Conservation (phyloP, 768 basidiomycete genomes). For the Lentinus brumalis region DNA sequence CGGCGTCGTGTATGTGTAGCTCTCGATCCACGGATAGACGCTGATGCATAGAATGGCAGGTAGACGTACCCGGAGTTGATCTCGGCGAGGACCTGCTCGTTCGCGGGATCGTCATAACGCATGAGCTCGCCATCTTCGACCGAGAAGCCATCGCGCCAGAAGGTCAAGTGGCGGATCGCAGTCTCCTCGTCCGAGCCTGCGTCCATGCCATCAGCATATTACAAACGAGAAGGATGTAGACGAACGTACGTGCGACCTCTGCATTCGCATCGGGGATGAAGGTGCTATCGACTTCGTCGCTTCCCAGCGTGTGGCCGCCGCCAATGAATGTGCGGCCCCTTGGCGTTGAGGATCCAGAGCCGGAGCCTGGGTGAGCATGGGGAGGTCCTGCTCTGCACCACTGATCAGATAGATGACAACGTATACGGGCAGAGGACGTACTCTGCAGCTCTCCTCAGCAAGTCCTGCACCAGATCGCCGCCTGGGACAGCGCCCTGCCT, state of each 20-base stretch:
- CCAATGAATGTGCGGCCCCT: constrained; percentile 56
- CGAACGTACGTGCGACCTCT: constrained; percentile 23
- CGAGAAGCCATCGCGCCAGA: constrained; percentile 94
- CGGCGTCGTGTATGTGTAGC: too few species aligned
- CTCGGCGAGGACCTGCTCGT: constrained; percentile 67
- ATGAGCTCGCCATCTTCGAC: constrained; percentile 87
- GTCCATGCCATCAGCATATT: background rate
- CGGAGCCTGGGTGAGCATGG: constrained; percentile 23
- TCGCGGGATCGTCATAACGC: constrained; percentile 78
- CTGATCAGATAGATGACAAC: too few species aligned
- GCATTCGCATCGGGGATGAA: constrained; percentile 75
- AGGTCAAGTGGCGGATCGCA: constrained; percentile 74
- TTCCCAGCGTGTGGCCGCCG: constrained; percentile 82
- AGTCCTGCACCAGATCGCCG: constrained; percentile 63
- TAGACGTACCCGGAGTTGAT: constrained; percentile 73
- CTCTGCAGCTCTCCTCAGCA: constrained; percentile 82
- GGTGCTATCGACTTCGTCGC: constrained; percentile 82
- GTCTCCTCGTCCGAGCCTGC: constrained; percentile 51
- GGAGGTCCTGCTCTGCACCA: constrained; percentile 39
- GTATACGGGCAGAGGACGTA: constrained; percentile 39
- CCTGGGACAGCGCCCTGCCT: constrained; percentile 44
- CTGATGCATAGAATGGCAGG: background rate
- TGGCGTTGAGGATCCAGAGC: constrained; percentile 9
- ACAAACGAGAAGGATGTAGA: background rate
- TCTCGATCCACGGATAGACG: too few species aligned